phyloP scores from a whole-genome alignment of 2,329 filamentous ascomycete genomes.

The Trichoderma sp. region DNA sequence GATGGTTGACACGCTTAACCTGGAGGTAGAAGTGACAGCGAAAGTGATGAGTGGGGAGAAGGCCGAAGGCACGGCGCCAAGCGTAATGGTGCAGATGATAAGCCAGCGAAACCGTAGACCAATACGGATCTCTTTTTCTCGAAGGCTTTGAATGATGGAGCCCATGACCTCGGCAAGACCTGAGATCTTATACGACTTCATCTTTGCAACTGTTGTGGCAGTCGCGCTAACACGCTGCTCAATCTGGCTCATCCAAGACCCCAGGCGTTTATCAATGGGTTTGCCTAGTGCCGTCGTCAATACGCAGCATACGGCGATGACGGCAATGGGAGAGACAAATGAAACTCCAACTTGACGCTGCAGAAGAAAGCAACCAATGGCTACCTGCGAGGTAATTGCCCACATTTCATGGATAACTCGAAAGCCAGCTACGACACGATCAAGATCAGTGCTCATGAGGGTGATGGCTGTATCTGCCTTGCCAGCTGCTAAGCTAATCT shows the following conservation, averaged over 20 bases:
- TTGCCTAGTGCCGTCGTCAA: constrained; percentile 10
- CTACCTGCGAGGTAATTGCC: constrained; percentile 10
- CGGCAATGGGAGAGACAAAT: constrained; percentile 19
- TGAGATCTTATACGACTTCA: too few relatives aligned
- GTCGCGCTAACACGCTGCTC: constrained; percentile 29
- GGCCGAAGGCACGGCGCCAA: too few relatives aligned
- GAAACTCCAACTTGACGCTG: constrained; percentile 18
- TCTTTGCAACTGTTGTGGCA: constrained; percentile 1
- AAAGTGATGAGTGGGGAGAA: too few relatives aligned
- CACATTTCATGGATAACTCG: constrained; percentile 1
- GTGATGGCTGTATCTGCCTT: constrained; percentile 22
- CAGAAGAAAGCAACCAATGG: constrained; percentile 17
- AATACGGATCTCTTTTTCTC: too few relatives aligned
- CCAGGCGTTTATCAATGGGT: constrained; percentile 22
- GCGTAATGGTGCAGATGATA: too few relatives aligned
- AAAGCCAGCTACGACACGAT: not conserved
- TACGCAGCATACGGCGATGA: constrained; percentile 15
- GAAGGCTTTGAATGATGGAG: too few relatives aligned
- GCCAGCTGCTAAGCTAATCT: too few relatives aligned
- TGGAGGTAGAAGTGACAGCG: too few relatives aligned
- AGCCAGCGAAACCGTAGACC: too few relatives aligned
- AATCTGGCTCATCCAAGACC: constrained; percentile 31
- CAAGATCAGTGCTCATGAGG: not conserved
- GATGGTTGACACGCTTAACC: too few relatives aligned
- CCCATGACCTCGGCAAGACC: too few relatives aligned